A percentile compares a stretch with the other conserved stretches of the same genome.
phyloP scores from a whole-genome alignment of 352 stramenopile species.

The Globisporangium solare region DNA sequence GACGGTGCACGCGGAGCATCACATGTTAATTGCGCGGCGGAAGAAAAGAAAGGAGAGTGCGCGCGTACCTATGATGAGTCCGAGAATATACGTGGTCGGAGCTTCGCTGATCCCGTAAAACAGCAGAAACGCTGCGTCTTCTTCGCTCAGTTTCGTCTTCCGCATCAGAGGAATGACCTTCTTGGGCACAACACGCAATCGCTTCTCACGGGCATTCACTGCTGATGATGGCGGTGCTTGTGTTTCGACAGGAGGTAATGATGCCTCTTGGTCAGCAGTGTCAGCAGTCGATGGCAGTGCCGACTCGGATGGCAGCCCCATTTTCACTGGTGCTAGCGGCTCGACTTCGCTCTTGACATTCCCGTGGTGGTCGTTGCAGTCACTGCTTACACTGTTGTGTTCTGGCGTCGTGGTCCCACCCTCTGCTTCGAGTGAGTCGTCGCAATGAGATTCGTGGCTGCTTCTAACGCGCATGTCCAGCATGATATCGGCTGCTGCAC shows the following conservation, averaged over 20 bases:
- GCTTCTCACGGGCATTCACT: neutral
- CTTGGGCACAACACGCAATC: constrained; percentile 2
- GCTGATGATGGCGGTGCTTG: neutral
- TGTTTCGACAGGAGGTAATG: neutral
- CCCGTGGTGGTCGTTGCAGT: neutral
- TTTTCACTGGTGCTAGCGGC: neutral
- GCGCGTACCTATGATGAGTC: constrained; percentile 51
- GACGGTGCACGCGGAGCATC: constrained; percentile 1
- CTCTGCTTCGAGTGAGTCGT: neutral
- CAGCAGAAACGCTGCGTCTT: constrained; percentile 62
- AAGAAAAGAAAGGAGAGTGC: neutral
- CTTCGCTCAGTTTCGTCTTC: constrained; percentile 39
- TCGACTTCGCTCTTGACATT: neutral
- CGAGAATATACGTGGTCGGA: constrained; percentile 38
- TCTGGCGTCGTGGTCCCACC: neutral
- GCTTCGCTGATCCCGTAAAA: constrained; percentile 59
- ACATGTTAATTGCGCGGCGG: constrained; percentile 5
- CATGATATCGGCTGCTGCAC: neutral
- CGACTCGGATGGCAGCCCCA: neutral
- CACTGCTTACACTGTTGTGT: neutral
- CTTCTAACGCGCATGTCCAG: neutral
- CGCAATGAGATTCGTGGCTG: neutral
- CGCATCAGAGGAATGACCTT: constrained; percentile 14
- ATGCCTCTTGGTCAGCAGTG: neutral
- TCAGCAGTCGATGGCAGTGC: neutral